phyloP scores from a whole-genome alignment of 192 early-diverging fungal genomes.

The Chytriomyces sp. region DNA sequence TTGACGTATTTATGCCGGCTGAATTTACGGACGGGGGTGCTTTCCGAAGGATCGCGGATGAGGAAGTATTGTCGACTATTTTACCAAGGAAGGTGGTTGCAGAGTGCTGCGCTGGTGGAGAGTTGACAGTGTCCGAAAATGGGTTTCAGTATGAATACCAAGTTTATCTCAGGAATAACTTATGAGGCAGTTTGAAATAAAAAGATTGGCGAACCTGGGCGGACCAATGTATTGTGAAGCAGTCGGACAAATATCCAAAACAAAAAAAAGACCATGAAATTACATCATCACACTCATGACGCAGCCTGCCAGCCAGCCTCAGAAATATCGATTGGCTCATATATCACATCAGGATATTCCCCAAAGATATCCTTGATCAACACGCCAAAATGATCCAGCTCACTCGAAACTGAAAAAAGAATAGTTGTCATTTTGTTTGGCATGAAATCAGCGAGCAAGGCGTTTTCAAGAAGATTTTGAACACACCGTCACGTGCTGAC shows the following conservation, averaged over 20 bases:
- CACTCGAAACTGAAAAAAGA: constrained; percentile 5
- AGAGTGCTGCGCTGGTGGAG: neutral
- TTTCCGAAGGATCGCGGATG: constrained; percentile 51
- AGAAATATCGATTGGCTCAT: too few species aligned
- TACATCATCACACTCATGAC: too few species aligned
- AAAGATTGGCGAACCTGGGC: too few species aligned
- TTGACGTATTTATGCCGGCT: constrained; percentile 27
- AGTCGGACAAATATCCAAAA: too few species aligned
- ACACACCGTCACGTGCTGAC: neutral
- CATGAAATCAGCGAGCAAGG: neutral
- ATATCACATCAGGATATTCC: constrained; percentile 19
- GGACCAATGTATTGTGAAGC: too few species aligned
- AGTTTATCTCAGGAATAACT: constrained; percentile 43
- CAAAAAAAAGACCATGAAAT: too few species aligned
- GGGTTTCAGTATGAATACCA: constrained; percentile 68
- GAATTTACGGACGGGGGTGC: constrained; percentile 53
- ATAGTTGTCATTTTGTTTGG: constrained; percentile 5
- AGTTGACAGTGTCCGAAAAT: constrained; percentile 42
- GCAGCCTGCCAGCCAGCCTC: too few species aligned
- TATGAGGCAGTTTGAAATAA: constrained; percentile 20
- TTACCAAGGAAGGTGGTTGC: constrained; percentile 25
- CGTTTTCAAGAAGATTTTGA: neutral
- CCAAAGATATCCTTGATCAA: constrained; percentile 23
- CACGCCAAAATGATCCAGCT: constrained; percentile 10
- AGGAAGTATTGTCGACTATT: constrained; percentile 44